Conservation (phyloP, 257 asterid genomes). For the Gentiana macrophylla region DNA sequence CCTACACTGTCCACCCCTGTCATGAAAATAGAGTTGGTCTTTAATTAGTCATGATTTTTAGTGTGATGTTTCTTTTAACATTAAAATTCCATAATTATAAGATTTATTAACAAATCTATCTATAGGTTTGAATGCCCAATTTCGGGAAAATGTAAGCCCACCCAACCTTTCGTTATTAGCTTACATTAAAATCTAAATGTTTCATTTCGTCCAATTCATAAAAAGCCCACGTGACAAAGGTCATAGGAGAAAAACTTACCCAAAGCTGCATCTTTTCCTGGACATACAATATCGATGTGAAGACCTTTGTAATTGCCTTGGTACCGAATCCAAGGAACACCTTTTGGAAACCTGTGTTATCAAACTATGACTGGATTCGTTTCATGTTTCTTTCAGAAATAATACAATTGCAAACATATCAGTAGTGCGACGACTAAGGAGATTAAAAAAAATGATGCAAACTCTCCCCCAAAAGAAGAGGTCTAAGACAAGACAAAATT, state of each 20-base stretch:
- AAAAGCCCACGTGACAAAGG: background rate
- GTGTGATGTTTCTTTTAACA: no score
- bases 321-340: constrained; percentile 92
- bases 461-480: background rate
- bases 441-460: background rate
- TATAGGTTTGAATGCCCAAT: no score
- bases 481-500: constrained; percentile 1
- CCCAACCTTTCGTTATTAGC: no score
- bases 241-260: constrained; percentile 33
- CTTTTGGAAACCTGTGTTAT: constrained; percentile 69
- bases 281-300: constrained; percentile 61
- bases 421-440: no score
- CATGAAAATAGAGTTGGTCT: constrained; percentile 12
- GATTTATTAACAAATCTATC: no score
- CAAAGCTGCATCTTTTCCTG: constrained; percentile 67
- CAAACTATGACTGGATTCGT: background rate
- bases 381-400: no score
- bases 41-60: constrained; percentile 11
- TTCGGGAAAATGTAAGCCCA: no score
- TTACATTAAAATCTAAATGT: background rate
- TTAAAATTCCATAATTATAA: no score
- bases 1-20: constrained; percentile 95
- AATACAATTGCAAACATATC: no score
- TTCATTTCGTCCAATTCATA: background rate
- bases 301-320: constrained; percentile 61